A percentile compares a stretch with the other conserved stretches of the same genome.
These are phyloP conservation scores for Chrysopogon serrulatus DNA, from an alignment of 176 grass and related monocot species.

Conservation along the genomic window DNA sequence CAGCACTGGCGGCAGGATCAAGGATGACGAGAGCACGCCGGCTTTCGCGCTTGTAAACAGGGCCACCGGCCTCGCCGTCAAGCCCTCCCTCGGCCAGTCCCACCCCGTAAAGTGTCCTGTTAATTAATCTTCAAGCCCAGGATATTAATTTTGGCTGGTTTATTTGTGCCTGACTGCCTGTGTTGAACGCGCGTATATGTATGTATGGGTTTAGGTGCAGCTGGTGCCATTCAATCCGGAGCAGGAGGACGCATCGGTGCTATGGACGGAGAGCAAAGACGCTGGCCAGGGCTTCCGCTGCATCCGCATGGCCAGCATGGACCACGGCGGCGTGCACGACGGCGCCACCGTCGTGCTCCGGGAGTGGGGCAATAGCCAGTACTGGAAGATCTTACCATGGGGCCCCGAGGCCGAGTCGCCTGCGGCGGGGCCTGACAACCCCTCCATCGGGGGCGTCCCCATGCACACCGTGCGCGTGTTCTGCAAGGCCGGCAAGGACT, in stretches of 20 bases:
- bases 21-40: too few relatives aligned
- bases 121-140: background rate
- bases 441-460: background rate
- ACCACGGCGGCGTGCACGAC: conserved; percentile 32
- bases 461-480: conserved; percentile 16
- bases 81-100: too few relatives aligned
- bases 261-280: conserved; percentile 72
- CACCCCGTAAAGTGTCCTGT: too few relatives aligned
- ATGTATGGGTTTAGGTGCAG: conserved; percentile 34
- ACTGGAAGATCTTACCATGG: conserved; percentile 42
- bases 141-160: background rate
- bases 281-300: conserved; percentile 69
- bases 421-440: too few relatives aligned
- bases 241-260: conserved; percentile 43
- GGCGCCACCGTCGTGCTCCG: conserved; percentile 28
- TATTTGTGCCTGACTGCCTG: background rate
- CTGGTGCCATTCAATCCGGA: conserved; percentile 39
- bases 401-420: background rate
- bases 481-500: conserved; percentile 26
- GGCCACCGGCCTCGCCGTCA: too few relatives aligned
- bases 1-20: too few relatives aligned
- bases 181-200: background rate
- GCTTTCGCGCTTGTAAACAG: too few relatives aligned
- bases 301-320: conserved; percentile 66
- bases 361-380: conserved; percentile 43